phyloP scores from a whole-genome alignment of 345 rosid species.

The Arabis alpina region DNA sequence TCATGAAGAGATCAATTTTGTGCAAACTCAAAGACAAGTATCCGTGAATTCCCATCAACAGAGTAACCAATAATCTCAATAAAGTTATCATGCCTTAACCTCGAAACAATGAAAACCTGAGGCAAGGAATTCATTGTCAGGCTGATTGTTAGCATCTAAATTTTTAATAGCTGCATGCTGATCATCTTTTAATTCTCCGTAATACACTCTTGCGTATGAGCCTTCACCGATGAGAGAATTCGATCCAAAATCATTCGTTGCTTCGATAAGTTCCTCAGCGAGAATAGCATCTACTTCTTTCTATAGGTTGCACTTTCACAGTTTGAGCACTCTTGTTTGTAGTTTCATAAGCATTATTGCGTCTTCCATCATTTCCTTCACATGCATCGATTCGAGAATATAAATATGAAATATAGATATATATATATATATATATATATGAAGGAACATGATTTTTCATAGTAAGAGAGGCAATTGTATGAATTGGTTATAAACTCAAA shows the following conservation, averaged over 20 bases:
- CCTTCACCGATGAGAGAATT: slow-evolving; percentile 68
- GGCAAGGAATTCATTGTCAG: slow-evolving; percentile 50
- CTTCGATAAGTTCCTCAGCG: slow-evolving; percentile 55
- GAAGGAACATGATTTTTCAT: not conserved
- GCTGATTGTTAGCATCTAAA: slow-evolving; percentile 66
- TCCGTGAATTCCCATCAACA: slow-evolving; percentile 64
- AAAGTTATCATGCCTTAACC: slow-evolving; percentile 65
- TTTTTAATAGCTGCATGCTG: slow-evolving; percentile 62
- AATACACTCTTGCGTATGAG: slow-evolving; percentile 65
- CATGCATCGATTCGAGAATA: not conserved
- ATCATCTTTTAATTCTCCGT: slow-evolving; percentile 54
- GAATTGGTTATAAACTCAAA: too few species aligned
- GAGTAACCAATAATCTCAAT: slow-evolving; percentile 72
- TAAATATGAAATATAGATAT: not conserved
- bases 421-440: not conserved
- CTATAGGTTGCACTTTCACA: slow-evolving; percentile 63
- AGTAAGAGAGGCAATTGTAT: too few species aligned
- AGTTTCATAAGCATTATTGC: slow-evolving; percentile 53
- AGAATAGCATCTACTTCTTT: slow-evolving; percentile 66
- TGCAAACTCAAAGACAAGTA: slow-evolving; percentile 75
- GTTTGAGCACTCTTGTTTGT: slow-evolving; percentile 52
- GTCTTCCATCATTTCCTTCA: slow-evolving; percentile 54
- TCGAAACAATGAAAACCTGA: slow-evolving; percentile 71
- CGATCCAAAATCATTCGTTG: slow-evolving; percentile 57
- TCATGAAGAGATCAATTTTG: slow-evolving; percentile 80